Base-by-base conservation (phyloP, 1,284 basidiomycete species). In the Erythrobasidium hasegawianum region DNA sequence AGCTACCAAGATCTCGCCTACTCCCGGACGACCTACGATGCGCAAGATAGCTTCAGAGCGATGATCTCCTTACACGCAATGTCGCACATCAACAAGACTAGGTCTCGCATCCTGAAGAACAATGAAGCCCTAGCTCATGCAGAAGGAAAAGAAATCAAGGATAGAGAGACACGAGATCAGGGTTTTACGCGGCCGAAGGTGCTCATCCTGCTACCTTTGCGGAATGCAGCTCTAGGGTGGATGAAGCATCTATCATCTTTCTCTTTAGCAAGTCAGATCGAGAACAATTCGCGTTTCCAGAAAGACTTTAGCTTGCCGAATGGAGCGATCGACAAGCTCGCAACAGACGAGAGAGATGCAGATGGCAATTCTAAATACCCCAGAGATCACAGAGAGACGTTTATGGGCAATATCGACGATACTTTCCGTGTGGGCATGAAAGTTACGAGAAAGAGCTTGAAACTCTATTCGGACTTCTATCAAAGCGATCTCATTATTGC, bases 351-450 rank as follows among this genome's bases (percentile, higher is more conserved):
- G 74, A 47, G 71, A 26, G 65, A 64, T 45, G 62, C 74, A 1
- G 72, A 72, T 16, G 75, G 77, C 5, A 68, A 72, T 1, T 85
- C 86, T n/a, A 85, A 85, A 29, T 94, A 94, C 75, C 88, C 96
- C 0, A 76, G 77, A 10, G 96, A 98, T 75, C 96, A 98, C 76
- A 84, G 95, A 14, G 90, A 90, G 73, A 96, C 86, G 68, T 97
- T 98, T 81, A 84, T 84, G 70, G 96, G 96, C n/a, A 99, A 99
- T 77, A 85, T 93, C 53, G 96, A 98, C 76, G 96, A 99, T 78
- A 91, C 86, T 73, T 98, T 98, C 79, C 81, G 90, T 71, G 81
- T 97, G 27, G 95, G 95, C 0, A 79, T 97, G 73, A 97, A 97
- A 79, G 78, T 98, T 71, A 97, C 92, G 1, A 82, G 87, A 74